phyloP scores from a whole-genome alignment of 208 protist genomes.

The Leishmania mexicana region DNA sequence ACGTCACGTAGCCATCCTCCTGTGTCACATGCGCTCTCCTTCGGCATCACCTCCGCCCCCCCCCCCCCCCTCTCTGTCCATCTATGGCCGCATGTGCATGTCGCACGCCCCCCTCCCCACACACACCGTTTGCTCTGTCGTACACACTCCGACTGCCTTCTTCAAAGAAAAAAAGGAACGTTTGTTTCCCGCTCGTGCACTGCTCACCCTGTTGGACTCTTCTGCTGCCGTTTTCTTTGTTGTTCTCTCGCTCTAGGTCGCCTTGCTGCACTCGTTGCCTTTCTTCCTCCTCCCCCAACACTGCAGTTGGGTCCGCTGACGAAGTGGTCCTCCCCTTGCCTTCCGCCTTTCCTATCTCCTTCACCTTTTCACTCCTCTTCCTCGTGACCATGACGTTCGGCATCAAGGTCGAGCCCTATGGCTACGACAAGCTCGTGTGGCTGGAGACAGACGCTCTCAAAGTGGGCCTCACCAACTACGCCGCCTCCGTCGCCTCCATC shows the following conservation, averaged over 20 bases:
- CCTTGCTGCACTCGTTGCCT: neutral
- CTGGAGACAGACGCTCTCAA: conserved; percentile 43
- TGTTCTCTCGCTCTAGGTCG: neutral
- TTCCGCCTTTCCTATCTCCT: neutral
- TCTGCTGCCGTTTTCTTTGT: neutral
- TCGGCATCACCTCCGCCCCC: neutral
- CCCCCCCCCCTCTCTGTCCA: neutral
- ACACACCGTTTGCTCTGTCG: neutral
- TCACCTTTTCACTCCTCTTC: neutral
- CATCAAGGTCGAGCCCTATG: conserved; percentile 37
- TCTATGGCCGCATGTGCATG: neutral
- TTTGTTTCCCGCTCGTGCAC: neutral
- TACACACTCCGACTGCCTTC: neutral
- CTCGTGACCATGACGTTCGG: conserved; percentile 27
- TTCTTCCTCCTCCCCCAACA: conserved; percentile 1
- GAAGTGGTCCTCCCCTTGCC: neutral
- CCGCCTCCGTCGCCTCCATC: conserved; percentile 51
- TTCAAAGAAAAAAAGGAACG: neutral
- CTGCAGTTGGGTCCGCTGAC: neutral
- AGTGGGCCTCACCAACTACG: conserved; percentile 51
- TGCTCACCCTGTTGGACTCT: neutral
- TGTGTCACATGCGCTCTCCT: neutral
- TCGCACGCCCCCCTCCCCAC: neutral
- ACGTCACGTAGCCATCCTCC: neutral
- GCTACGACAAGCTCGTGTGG: conserved; percentile 44